A percentile compares a stretch with the other conserved stretches of the same genome.
Evolutionary conservation across 192 early-diverging fungal genomes (phyloP).

Genomic region (Coemansia guatemalensis): DNA sequence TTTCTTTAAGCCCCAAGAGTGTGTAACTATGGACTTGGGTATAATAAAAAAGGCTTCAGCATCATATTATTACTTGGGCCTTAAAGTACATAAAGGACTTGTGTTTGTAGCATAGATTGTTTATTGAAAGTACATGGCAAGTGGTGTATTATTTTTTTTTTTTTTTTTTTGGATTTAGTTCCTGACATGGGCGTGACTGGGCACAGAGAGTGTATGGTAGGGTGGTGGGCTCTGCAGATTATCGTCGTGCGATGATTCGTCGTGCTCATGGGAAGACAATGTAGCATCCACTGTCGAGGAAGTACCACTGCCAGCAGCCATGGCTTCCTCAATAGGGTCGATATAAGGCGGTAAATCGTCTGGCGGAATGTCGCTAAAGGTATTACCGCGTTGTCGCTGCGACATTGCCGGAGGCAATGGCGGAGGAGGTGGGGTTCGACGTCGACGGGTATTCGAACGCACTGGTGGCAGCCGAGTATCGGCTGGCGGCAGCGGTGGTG

Average conservation of each 20-base stretch:
- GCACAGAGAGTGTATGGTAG: conserved; percentile 26
- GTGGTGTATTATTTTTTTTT: too few species aligned
- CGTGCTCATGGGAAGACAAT: not conserved
- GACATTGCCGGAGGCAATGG: conserved; percentile 7
- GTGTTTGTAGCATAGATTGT: not conserved
- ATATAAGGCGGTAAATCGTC: conserved; percentile 50
- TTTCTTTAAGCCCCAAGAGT: too few species aligned
- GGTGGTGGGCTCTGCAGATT: conserved; percentile 26
- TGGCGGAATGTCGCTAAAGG: conserved; percentile 38
- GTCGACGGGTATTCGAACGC: not conserved
- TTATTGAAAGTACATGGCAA: not conserved
- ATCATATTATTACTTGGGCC: too few species aligned
- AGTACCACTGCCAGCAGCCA: conserved; percentile 7
- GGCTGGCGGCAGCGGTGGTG: not conserved
- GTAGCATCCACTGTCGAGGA: not conserved
- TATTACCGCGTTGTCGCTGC: conserved; percentile 26
- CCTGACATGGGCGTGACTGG: conserved; percentile 1
- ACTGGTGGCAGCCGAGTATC: too few species aligned
- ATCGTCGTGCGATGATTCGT: not conserved
- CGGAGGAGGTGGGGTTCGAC: conserved; percentile 2
- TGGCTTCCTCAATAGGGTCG: conserved; percentile 49
- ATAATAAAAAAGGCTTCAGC: too few species aligned
- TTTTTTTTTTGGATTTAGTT: not conserved
- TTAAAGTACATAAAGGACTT: too few species aligned
- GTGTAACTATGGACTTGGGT: too few species aligned